Evolutionary conservation across 805 yeast genomes (phyloP).

Genomic region (Torulaspora franciscae): DNA sequence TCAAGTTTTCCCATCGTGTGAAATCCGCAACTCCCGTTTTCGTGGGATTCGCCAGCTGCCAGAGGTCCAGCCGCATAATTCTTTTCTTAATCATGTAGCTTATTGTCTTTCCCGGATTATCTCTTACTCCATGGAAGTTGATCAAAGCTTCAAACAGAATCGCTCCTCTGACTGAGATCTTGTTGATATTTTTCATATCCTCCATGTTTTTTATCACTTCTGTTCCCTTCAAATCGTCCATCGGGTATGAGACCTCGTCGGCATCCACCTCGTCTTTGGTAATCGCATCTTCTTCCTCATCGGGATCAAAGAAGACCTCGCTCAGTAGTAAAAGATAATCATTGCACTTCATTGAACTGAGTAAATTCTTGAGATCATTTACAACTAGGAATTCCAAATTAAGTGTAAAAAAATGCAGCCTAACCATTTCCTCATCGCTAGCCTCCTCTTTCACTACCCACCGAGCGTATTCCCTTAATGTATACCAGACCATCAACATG

Average conservation of each 20-base stretch:
- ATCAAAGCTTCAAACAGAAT: conserved; percentile 23
- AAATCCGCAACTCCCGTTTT: conserved; percentile 24
- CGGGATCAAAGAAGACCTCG: conserved; percentile 15
- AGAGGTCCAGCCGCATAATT: conserved; percentile 16
- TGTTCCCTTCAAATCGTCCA: conserved; percentile 10
- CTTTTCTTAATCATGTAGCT: conserved; percentile 24
- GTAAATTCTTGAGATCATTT: conserved; percentile 4
- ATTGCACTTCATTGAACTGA: conserved; percentile 12
- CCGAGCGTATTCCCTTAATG: conserved; percentile 22
- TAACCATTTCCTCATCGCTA: conserved; percentile 4
- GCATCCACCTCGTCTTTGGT: neutral
- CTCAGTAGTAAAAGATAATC: conserved; percentile 11
- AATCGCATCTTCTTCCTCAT: conserved; percentile 8
- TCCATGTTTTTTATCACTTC: conserved; percentile 19
- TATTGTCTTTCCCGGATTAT: conserved; percentile 29
- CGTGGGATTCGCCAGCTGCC: conserved; percentile 15
- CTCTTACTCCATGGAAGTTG: conserved; percentile 32
- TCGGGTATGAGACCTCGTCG: conserved; percentile 8
- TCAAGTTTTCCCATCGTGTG: conserved; percentile 30
- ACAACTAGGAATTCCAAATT: conserved; percentile 16
- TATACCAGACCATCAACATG: conserved; percentile 30
- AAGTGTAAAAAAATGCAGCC: conserved; percentile 14
- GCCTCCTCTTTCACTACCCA: conserved; percentile 19
- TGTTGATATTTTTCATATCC: conserved; percentile 21
- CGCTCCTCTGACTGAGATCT: conserved; percentile 20